Evolutionary conservation across 2,329 filamentous ascomycete species (phyloP), one percentile per base, ranked within the genome.

Genomic region (Colletotrichum spinosum): DNA sequence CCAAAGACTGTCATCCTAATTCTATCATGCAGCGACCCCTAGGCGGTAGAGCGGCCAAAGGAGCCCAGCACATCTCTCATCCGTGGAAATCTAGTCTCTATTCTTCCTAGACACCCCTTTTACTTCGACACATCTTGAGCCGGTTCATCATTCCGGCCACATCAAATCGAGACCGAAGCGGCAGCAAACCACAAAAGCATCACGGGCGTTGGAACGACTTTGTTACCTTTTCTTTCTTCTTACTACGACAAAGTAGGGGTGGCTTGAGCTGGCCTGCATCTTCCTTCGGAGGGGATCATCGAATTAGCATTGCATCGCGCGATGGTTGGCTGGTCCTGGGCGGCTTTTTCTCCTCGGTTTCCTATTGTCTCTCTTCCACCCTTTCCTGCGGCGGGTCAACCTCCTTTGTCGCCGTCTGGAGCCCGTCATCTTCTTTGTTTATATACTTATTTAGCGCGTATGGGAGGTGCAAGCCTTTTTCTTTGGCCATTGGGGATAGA

Each of bases 1-100:
- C 3, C 25, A 25, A 25, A 25, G 25, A 58, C 61, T 68, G 46
- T 52, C 8, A 11, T 25, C 37, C 8, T 2, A n/a, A 44, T 25
- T 12, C n/a, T 5, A 25, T 5, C 25, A 25, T 65, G 12, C 34
- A 69, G 68, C 72, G 12, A 72, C 72, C 48, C 68, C 68, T 56
- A 66, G 68, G 61, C 68, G 68, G 51, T 70, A 65, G 57, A 48
- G 37, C 42, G 38, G 17, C 59, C 35, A 60, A 6, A 38, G 52
- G 46, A 51, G 55, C 42, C 55, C 46, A 34, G 37, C 25, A 8
- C 46, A 58, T 13, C 55, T 25, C 13, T 17, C n/a, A 33, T 51
- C 25, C 46, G 37, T 42, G 5, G 44, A 13, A 25, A 51, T 44
- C 13, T 51, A 51, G 33, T 13, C 25, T 25, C 25, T 25, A 25